These are phyloP conservation scores for Pezizomycotina sp. DNA, from an alignment of 2,329 filamentous ascomycete species.

Conservation along the genomic window DNA sequence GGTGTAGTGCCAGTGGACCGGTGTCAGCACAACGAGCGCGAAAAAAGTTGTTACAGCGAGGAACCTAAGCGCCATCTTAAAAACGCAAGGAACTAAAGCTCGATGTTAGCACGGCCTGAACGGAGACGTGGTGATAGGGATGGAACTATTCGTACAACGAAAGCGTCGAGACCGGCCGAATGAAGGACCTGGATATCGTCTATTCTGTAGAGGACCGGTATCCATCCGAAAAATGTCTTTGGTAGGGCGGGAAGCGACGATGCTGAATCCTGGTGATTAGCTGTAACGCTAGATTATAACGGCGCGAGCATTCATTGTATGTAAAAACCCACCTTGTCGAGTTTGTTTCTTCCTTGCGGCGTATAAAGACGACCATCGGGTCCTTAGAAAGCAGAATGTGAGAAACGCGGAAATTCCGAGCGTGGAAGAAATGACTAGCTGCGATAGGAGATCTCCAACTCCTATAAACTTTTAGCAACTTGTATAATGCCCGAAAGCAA, in stretches of 20 bases:
- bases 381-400: conserved; percentile 67
- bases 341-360: conserved; percentile 67
- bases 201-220: conserved; percentile 66
- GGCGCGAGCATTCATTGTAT: neutral
- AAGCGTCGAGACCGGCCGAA: conserved; percentile 85
- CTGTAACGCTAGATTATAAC: conserved; percentile 6
- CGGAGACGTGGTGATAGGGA: neutral
- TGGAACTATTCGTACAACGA: conserved; percentile 43
- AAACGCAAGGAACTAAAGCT: conserved; percentile 66
- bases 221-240: conserved; percentile 81
- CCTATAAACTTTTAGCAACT: too few species aligned
- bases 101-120: conserved; percentile 8
- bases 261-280: conserved; percentile 30
- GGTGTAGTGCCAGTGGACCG: conserved; percentile 59
- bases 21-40: conserved; percentile 61
- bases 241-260: conserved; percentile 60
- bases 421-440: conserved; percentile 54
- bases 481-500: too few species aligned
- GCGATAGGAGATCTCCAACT: conserved; percentile 36
- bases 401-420: conserved; percentile 57
- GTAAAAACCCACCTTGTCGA: conserved; percentile 29
- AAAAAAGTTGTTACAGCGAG: conserved; percentile 67
- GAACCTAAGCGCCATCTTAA: conserved; percentile 83
- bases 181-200: conserved; percentile 78
- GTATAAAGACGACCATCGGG: conserved; percentile 82